Evolutionary conservation across 495 filamentous ascomycete genomes (phyloP).

Genomic region (Xylaria longipes): DNA sequence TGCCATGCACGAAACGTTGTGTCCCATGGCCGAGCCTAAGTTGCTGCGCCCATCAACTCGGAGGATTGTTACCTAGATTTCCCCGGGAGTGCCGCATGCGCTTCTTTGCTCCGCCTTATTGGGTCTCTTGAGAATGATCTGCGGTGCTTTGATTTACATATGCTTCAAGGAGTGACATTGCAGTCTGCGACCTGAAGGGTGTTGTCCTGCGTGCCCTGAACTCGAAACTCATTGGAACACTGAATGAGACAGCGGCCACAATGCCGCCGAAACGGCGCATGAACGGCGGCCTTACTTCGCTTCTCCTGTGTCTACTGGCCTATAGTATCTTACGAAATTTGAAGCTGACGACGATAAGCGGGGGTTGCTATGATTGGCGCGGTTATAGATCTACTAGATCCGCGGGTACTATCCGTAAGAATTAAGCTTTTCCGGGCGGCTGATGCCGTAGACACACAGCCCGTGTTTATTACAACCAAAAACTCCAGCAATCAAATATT

Average conservation of each 20-base stretch:
- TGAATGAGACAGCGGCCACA: background rate
- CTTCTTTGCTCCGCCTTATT: background rate
- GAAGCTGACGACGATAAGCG: background rate
- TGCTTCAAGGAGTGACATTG: background rate
- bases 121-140: slow-evolving; percentile 3
- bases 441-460: background rate
- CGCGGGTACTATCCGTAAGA: too few relatives aligned
- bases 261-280: slow-evolving; percentile 7
- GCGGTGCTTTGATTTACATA: slow-evolving; percentile 2
- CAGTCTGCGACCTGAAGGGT: background rate
- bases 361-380: background rate
- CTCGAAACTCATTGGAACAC: background rate
- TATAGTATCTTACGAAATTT: background rate
- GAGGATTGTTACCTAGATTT: background rate
- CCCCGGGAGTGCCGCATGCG: background rate
- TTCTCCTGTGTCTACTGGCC: background rate
- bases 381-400: background rate
- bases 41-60: background rate
- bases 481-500: background rate
- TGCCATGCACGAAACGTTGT: slow-evolving; percentile 2
- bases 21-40: background rate
- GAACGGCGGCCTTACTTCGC: background rate
- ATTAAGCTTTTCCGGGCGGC: background rate
- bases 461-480: background rate
- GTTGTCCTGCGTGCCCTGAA: background rate